Conservation (phyloP, 2,329 filamentous ascomycete species). For the Epichloe elymi region DNA sequence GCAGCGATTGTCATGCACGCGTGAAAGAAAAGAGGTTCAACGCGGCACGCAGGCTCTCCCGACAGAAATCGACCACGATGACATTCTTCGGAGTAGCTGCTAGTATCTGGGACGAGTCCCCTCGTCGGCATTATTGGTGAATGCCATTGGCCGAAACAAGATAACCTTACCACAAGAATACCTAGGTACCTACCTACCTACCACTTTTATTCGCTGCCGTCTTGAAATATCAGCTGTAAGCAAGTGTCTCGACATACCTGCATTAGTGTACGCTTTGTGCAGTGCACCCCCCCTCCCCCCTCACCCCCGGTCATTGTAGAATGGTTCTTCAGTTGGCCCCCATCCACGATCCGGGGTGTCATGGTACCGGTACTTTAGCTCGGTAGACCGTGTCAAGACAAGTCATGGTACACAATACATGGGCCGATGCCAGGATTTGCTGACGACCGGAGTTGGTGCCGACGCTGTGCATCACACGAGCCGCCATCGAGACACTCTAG, state of each 20-base stretch:
- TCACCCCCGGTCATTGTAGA: too few relatives aligned
- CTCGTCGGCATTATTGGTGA: not conserved
- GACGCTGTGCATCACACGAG: not conserved
- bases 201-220: too few relatives aligned
- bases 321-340: too few relatives aligned
- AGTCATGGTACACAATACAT: too few relatives aligned
- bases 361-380: too few relatives aligned
- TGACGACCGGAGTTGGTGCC: not conserved
- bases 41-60: not conserved
- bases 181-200: too few relatives aligned
- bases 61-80: not conserved
- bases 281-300: not conserved
- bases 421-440: not conserved
- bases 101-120: not conserved
- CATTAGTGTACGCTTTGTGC: constrained; percentile 3
- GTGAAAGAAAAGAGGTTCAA: not conserved
- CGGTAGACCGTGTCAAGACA: too few relatives aligned
- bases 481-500: not conserved
- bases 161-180: too few relatives aligned
- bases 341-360: too few relatives aligned
- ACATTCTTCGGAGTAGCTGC: not conserved
- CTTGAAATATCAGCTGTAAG: not conserved
- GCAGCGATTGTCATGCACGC: too few relatives aligned
- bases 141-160: not conserved
- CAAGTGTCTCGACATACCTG: constrained; percentile 6